Percentiles rank a stretch among this genome's conserved stretches.
These are phyloP conservation scores for Fomitopsis palustris DNA, from an alignment of 1,284 basidiomycete species.

Conservation along the genomic window DNA sequence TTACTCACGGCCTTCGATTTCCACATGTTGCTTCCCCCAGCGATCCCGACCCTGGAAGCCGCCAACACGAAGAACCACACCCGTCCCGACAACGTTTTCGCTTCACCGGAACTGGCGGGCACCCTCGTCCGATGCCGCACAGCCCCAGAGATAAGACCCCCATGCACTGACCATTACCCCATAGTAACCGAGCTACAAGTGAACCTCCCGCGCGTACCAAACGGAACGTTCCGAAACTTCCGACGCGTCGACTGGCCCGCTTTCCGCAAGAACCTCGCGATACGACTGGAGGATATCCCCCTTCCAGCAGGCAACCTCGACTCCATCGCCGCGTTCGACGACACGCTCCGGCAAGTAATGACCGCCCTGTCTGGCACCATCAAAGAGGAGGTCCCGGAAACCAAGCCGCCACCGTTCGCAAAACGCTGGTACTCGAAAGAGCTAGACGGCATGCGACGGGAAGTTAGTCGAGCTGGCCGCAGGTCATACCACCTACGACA, in stretches of 20 bases:
- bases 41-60: constrained; percentile 27
- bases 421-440: constrained; percentile 27
- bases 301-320: constrained; percentile 13
- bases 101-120: constrained; percentile 9
- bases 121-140: constrained; percentile 19
- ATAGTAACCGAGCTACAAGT: constrained; percentile 15
- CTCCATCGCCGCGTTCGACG: constrained; percentile 10
- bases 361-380: constrained; percentile 18
- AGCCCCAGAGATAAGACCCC: constrained; percentile 7
- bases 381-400: constrained; percentile 17
- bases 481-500: constrained; percentile 30
- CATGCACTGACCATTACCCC: constrained; percentile 27
- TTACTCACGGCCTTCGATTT: constrained; percentile 16
- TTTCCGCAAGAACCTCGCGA: constrained; percentile 16
- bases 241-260: constrained; percentile 20
- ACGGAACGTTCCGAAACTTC: constrained; percentile 16
- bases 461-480: constrained; percentile 23
- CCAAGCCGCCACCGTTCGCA: constrained; percentile 20
- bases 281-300: neutral
- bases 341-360: constrained; percentile 10
- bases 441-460: constrained; percentile 12
- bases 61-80: constrained; percentile 26
- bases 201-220: constrained; percentile 5
- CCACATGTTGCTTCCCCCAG: constrained; percentile 24
- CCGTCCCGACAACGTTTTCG: constrained; percentile 33